phyloP scores from a whole-genome alignment of 2,329 filamentous ascomycete genomes.

The Sporothrix pseudoabietina region DNA sequence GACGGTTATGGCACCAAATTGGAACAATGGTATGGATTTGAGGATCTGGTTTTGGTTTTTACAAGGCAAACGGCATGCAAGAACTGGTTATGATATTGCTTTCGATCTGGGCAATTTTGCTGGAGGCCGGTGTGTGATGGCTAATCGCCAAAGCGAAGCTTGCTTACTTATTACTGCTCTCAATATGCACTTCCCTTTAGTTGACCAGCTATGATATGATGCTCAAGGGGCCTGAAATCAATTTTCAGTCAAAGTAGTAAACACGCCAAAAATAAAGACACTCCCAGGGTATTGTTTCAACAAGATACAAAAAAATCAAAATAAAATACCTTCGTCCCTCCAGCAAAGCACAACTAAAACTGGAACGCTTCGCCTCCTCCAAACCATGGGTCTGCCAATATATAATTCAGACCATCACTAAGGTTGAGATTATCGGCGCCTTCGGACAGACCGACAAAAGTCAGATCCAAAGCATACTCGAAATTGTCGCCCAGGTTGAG shows the following conservation, averaged over 20 bases:
- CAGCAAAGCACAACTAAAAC: background rate
- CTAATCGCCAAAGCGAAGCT: background rate
- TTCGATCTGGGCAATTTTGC: background rate
- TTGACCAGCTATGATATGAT: background rate
- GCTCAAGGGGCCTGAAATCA: background rate
- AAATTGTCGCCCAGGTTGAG: conserved; percentile 45
- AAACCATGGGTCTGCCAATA: conserved; percentile 48
- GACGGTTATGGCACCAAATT: background rate
- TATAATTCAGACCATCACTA: conserved; percentile 43
- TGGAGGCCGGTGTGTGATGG: background rate
- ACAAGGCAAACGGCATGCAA: background rate
- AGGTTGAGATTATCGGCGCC: conserved; percentile 31
- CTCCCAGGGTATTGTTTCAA: conserved; percentile 3
- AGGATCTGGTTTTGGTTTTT: background rate
- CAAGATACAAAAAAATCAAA: background rate
- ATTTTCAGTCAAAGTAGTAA: background rate
- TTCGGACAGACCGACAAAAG: conserved; percentile 41
- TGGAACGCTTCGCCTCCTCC: conserved; percentile 36
- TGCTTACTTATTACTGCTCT: background rate
- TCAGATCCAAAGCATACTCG: conserved; percentile 50
- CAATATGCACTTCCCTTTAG: background rate
- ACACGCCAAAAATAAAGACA: background rate
- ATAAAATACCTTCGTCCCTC: background rate
- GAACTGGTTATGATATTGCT: background rate
- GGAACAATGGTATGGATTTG: background rate